Percentiles rank a stretch among this genome's conserved stretches.
Conservation (phyloP, 2,329 filamentous ascomycete genomes). For the Rhynchosporium secalis region DNA sequence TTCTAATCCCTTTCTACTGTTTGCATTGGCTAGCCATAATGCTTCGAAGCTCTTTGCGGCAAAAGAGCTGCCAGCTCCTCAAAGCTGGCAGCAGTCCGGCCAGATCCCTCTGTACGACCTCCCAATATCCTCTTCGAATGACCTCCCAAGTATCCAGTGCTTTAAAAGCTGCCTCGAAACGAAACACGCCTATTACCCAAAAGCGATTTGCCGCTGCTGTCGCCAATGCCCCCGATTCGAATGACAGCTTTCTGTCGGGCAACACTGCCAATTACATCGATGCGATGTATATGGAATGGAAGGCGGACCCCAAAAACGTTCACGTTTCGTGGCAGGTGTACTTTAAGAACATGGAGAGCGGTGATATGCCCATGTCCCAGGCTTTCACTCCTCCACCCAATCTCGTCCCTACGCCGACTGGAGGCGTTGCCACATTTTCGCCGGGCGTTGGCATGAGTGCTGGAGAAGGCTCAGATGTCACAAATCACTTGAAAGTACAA, state of each 20-base stretch:
- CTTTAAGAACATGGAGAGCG: slow-evolving; percentile 99
- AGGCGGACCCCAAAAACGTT: slow-evolving; percentile 86
- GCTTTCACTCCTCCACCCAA: slow-evolving; percentile 96
- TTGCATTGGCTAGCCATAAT: slow-evolving; percentile 54
- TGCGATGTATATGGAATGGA: slow-evolving; percentile 99
- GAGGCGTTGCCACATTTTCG: slow-evolving; percentile 72
- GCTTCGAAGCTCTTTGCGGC: slow-evolving; percentile 69
- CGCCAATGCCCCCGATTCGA: slow-evolving; percentile 68
- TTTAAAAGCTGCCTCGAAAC: slow-evolving; percentile 48
- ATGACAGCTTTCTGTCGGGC: slow-evolving; percentile 93
- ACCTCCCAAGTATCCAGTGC: slow-evolving; percentile 40
- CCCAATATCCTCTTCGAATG: slow-evolving; percentile 45
- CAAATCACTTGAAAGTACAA: slow-evolving; percentile 97
- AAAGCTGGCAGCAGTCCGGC: slow-evolving; percentile 52
- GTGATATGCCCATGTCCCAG: slow-evolving; percentile 95
- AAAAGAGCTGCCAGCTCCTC: slow-evolving; percentile 64
- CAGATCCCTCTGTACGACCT: slow-evolving; percentile 37
- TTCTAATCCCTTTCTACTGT: slow-evolving; percentile 17
- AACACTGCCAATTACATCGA: slow-evolving; percentile 99
- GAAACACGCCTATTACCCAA: slow-evolving; percentile 48
- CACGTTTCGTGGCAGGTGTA: slow-evolving; percentile 99
- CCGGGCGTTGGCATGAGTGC: slow-evolving; percentile 66
- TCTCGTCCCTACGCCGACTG: slow-evolving; percentile 78
- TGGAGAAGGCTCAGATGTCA: slow-evolving; percentile 76
- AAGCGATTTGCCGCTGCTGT: slow-evolving; percentile 57